phyloP scores from a whole-genome alignment of 1,284 basidiomycete genomes.

The Ganoderma lingzhi region DNA sequence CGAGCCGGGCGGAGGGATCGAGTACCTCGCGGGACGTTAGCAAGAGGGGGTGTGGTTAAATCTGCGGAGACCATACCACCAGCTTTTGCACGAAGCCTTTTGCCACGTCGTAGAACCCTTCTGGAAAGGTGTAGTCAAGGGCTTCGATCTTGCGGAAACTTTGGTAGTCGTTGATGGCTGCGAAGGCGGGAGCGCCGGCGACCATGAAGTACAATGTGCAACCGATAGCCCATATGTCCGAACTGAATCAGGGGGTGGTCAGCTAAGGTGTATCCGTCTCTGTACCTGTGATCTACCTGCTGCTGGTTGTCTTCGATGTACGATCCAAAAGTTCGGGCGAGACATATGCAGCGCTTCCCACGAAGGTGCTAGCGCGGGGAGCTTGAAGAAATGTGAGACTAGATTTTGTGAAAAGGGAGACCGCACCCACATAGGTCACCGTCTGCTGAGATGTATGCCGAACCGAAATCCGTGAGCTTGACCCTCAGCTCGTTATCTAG shows the following conservation, averaged over 20 bases:
- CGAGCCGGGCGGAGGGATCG: slow-evolving; percentile 28
- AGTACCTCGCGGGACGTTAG: slow-evolving; percentile 20
- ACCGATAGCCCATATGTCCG: slow-evolving; percentile 32
- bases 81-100: slow-evolving; percentile 27
- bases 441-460: slow-evolving; percentile 26
- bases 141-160: slow-evolving; percentile 33
- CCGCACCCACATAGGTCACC: slow-evolving; percentile 26
- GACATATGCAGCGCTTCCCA: slow-evolving; percentile 32
- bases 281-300: slow-evolving; percentile 14
- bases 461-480: slow-evolving; percentile 32
- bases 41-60: neutral
- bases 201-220: slow-evolving; percentile 29
- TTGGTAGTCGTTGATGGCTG: slow-evolving; percentile 33
- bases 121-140: slow-evolving; percentile 28
- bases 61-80: slow-evolving; percentile 15
- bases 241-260: slow-evolving; percentile 11
- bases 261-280: neutral
- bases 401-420: neutral
- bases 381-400: slow-evolving; percentile 13
- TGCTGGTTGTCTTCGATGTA: slow-evolving; percentile 29
- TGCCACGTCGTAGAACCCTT: slow-evolving; percentile 26
- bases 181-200: slow-evolving; percentile 26
- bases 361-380: slow-evolving; percentile 30
- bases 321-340: slow-evolving; percentile 30
- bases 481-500: slow-evolving; percentile 25